A percentile compares a stretch with the other conserved stretches of the same genome.
Evolutionary conservation across 2,329 filamentous ascomycete genomes (phyloP).

Genomic region (Alternaria arbusti): DNA sequence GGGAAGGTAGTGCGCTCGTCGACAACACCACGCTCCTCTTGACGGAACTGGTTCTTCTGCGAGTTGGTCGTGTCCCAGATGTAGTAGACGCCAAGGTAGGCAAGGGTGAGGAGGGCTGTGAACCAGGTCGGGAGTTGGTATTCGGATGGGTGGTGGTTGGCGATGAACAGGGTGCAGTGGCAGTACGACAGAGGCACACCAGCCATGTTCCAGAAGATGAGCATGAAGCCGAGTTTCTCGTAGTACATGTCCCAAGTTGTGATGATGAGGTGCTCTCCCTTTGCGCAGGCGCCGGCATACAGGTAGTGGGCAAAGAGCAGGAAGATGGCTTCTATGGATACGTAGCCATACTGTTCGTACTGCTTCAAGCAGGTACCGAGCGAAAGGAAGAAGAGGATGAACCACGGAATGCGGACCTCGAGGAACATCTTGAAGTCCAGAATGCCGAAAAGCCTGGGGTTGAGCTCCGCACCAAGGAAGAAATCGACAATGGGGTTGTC

Average conservation of each 20-base stretch:
- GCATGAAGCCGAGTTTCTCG: conserved; percentile 97
- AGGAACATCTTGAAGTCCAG: conserved; percentile 96
- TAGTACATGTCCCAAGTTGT: conserved; percentile 97
- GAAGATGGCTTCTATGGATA: conserved; percentile 84
- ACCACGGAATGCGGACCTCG: conserved; percentile 92
- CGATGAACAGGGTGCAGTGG: conserved; percentile 89
- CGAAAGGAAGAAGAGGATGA: conserved; percentile 80
- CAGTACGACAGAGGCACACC: conserved; percentile 91
- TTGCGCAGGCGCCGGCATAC: conserved; percentile 90
- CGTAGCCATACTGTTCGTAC: conserved; percentile 83
- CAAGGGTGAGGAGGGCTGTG: conserved; percentile 67
- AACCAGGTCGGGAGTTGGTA: conserved; percentile 78
- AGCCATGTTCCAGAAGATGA: conserved; percentile 96
- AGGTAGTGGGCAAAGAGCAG: conserved; percentile 88
- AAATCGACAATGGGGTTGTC: conserved; percentile 83
- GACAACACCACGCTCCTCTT: conserved; percentile 73
- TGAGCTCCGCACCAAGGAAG: conserved; percentile 88
- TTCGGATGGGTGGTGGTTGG: conserved; percentile 77
- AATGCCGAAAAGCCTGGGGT: conserved; percentile 82
- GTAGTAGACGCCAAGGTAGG: conserved; percentile 87
- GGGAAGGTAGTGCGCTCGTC: conserved; percentile 81
- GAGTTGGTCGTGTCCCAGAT: conserved; percentile 91
- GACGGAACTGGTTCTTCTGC: conserved; percentile 92
- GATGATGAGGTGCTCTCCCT: conserved; percentile 89
- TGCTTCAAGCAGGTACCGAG: conserved; percentile 80